Conservation (phyloP, 179 eudicot species). For the Patellifolia procumbens region DNA sequence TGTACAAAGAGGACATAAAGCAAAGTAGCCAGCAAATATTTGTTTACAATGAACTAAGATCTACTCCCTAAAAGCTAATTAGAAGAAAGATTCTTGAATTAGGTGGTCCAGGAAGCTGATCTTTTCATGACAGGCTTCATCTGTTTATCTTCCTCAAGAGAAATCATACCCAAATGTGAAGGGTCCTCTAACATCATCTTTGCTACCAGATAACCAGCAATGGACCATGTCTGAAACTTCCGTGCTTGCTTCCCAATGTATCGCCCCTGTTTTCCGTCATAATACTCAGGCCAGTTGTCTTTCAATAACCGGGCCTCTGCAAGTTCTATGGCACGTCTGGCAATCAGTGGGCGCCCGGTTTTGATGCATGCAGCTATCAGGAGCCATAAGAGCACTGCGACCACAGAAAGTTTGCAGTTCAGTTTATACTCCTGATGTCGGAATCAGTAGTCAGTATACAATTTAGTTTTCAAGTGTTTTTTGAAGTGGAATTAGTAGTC, state of each 20-base stretch:
- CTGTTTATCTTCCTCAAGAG: slow-evolving; percentile 73
- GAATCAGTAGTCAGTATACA: not conserved
- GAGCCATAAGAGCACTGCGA: slow-evolving; percentile 78
- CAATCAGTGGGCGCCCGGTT: slow-evolving; percentile 68
- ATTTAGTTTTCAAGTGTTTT: not conserved
- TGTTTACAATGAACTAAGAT: slow-evolving; percentile 13
- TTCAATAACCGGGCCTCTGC: slow-evolving; percentile 55
- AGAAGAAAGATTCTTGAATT: slow-evolving; percentile 12
- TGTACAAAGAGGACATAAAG: slow-evolving; percentile 25
- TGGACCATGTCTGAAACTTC: slow-evolving; percentile 73
- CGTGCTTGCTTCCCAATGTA: slow-evolving; percentile 76
- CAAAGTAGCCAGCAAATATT: not conserved
- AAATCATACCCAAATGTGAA: slow-evolving; percentile 66
- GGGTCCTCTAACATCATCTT: slow-evolving; percentile 84
- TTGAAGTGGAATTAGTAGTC: too few species aligned
- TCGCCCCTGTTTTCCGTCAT: slow-evolving; percentile 70
- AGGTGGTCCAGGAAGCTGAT: slow-evolving; percentile 59
- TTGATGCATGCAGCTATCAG: slow-evolving; percentile 84
- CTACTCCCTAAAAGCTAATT: slow-evolving; percentile 21
- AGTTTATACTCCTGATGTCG: not conserved
- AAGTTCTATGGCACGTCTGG: slow-evolving; percentile 67
- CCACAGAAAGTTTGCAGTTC: not conserved
- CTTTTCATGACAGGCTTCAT: slow-evolving; percentile 53
- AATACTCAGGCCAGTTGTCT: slow-evolving; percentile 79
- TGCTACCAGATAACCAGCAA: slow-evolving; percentile 78